Percentiles rank a stretch among this genome's conserved stretches.
phyloP scores from a whole-genome alignment of 345 rosid species.

The Citrus inodora region DNA sequence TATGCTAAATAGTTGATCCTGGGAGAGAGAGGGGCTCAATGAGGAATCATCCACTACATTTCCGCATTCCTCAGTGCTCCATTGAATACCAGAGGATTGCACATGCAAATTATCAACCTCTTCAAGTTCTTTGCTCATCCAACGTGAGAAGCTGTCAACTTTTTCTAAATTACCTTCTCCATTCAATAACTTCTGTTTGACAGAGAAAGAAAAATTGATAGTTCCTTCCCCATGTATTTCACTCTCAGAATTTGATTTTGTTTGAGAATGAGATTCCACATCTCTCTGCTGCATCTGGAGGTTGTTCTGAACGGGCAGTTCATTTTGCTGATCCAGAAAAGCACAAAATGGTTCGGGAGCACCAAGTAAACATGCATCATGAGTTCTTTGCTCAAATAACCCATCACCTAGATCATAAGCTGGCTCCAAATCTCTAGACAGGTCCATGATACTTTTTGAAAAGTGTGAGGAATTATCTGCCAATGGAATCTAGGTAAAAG shows the following conservation, averaged over 20 bases:
- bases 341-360: slow-evolving; percentile 32
- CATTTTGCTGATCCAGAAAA: slow-evolving; percentile 35
- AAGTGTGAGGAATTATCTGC: slow-evolving; percentile 28
- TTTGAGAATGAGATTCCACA: slow-evolving; percentile 31
- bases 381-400: slow-evolving; percentile 48
- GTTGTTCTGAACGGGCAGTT: slow-evolving; percentile 28
- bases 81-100: slow-evolving; percentile 66
- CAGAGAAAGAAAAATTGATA: slow-evolving; percentile 28
- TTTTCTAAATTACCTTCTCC: slow-evolving; percentile 69
- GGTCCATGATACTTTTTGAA: slow-evolving; percentile 35
- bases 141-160: slow-evolving; percentile 88
- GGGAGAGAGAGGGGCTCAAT: slow-evolving; percentile 81
- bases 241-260: slow-evolving; percentile 35
- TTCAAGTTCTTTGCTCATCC: slow-evolving; percentile 75
- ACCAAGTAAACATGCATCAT: slow-evolving; percentile 22
- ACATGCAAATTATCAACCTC: slow-evolving; percentile 75
- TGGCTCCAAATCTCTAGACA: slow-evolving; percentile 38
- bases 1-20: slow-evolving; percentile 85
- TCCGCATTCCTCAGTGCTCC: slow-evolving; percentile 71
- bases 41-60: slow-evolving; percentile 55
- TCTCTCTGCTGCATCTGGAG: slow-evolving; percentile 25
- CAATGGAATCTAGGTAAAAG: slow-evolving; percentile 37
- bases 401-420: slow-evolving; percentile 37
- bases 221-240: slow-evolving; percentile 43
- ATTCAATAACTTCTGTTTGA: slow-evolving; percentile 49